These are phyloP conservation scores for Zoysia matrella DNA, from an alignment of 202 grass and related monocot species.

Conservation along the genomic window DNA sequence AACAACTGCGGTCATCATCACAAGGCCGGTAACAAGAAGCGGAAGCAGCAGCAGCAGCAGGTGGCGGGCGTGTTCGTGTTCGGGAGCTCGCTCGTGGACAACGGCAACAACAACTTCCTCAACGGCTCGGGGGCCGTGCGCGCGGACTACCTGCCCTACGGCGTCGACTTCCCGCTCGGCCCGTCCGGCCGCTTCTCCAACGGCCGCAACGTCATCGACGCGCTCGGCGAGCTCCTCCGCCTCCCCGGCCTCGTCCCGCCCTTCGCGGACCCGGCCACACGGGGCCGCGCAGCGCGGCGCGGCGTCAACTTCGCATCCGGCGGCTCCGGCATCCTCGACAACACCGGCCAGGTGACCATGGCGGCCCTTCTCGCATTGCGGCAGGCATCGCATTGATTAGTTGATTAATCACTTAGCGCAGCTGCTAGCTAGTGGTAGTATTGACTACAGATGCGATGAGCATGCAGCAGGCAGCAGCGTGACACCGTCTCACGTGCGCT, in stretches of 20 bases:
- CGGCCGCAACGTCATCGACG: constrained; percentile 70
- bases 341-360: constrained; percentile 45
- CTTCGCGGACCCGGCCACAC: constrained; percentile 58
- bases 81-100: constrained; percentile 81
- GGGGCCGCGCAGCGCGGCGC: constrained; percentile 29
- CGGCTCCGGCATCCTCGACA: constrained; percentile 73
- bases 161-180: constrained; percentile 78
- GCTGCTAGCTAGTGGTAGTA: too few species aligned
- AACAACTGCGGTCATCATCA: too few species aligned
- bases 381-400: not conserved
- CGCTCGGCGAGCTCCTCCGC: constrained; percentile 58
- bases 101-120: constrained; percentile 79
- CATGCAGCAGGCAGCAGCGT: too few species aligned
- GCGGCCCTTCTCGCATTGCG: not conserved
- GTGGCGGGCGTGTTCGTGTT: constrained; percentile 67
- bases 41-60: not conserved
- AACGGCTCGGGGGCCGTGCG: constrained; percentile 50
- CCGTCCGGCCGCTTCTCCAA: constrained; percentile 73
- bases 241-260: constrained; percentile 57
- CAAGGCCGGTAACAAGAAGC: not conserved
- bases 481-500: not conserved
- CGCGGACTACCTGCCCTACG: constrained; percentile 75
- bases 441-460: not conserved
- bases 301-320: constrained; percentile 83
- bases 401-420: not conserved